Evolutionary conservation across 2,329 filamentous ascomycete genomes (phyloP), one percentile per base, ranked within the genome.

Genomic region (Exophiala mesophila): DNA sequence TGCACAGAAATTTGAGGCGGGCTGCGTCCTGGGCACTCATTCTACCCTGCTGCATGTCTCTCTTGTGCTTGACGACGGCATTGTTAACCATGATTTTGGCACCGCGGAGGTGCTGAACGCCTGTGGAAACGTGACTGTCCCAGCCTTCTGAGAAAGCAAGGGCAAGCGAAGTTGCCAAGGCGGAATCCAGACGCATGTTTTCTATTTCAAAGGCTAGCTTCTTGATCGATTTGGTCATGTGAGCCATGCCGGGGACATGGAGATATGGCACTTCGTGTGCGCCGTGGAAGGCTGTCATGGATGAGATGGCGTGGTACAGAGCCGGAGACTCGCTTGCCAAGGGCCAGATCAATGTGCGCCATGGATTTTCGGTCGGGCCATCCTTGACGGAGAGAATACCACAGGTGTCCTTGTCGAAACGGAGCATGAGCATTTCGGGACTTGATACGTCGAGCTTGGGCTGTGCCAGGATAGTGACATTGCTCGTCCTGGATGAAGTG

Each of bases 311-410:
- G 63, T 85, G 78, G 52, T 79, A 81, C 24, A 86, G 63, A 2
- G 81, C 80, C 2, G 79, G 77, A 3, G 75, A 82, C 35, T 79
- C 71, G 52, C 70, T 71, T 3, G 80, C 78, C 35, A 86, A 62
- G 1, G 82, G 82, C 79, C 80, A 83, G n/a, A 86, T 69, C 33
- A 83, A 66, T 4, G 75, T 84, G 19, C 80, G 72, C 82, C 82
- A 86, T 2, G 82, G 82, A 56, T 85, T 86, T 54, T 85, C 82
- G 2, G 71, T 76, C 5, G 73, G 71, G 0, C 81, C 82, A 59
- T 85, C 80, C 56, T 84, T 85, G 38, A 85, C 71, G 1, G 82
- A 85, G 15, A 85, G 66, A 36, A 86, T 82, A 3, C 80, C 80
- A 57, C 82, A 85, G 0, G 82, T 85, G 43, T 80, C 67, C 50